Percentiles rank a stretch among this genome's conserved stretches.
Evolutionary conservation across 331 rosid genomes (phyloP).

Genomic region (Rhamnella rubrinervis): DNA sequence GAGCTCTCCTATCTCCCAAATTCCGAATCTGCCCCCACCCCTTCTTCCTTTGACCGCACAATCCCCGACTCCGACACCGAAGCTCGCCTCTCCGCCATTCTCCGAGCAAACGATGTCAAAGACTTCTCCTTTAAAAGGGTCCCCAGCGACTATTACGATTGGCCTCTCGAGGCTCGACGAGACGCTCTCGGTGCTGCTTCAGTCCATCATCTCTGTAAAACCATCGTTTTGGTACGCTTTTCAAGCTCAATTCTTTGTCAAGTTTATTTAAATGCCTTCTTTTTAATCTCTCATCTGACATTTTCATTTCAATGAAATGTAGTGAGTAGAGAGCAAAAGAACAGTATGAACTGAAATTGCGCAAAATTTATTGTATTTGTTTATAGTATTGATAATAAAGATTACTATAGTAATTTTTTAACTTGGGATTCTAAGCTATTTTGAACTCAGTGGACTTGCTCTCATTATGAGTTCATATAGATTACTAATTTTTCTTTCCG

Average conservation of each 20-base stretch:
- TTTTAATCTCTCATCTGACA: background rate
- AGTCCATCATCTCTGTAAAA: slow-evolving; percentile 86
- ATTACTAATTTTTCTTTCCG: background rate
- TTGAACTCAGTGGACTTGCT: background rate
- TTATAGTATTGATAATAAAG: too few species aligned
- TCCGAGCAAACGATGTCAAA: slow-evolving; percentile 45
- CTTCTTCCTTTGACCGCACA: background rate
- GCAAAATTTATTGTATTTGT: too few species aligned
- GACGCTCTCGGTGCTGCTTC: slow-evolving; percentile 68
- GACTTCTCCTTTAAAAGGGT: slow-evolving; percentile 77
- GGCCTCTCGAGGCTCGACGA: slow-evolving; percentile 73
- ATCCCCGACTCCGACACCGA: slow-evolving; percentile 40
- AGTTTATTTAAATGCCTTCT: background rate
- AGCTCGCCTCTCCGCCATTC: slow-evolving; percentile 66
- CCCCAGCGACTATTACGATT: slow-evolving; percentile 71
- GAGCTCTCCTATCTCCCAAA: slow-evolving; percentile 38
- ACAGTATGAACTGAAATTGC: background rate
- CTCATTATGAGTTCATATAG: background rate
- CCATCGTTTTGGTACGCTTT: slow-evolving; percentile 65
- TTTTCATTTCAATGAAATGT: background rate
- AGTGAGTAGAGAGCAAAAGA: background rate
- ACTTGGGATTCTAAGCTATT: background rate
- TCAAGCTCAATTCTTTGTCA: background rate
- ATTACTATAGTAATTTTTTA: too few species aligned
- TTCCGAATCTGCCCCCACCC: slow-evolving; percentile 10